Percentiles rank a stretch among this genome's conserved stretches.
These are phyloP conservation scores for Fusarium newnesense DNA, from an alignment of 2,329 filamentous ascomycete genomes.

Conservation along the genomic window DNA sequence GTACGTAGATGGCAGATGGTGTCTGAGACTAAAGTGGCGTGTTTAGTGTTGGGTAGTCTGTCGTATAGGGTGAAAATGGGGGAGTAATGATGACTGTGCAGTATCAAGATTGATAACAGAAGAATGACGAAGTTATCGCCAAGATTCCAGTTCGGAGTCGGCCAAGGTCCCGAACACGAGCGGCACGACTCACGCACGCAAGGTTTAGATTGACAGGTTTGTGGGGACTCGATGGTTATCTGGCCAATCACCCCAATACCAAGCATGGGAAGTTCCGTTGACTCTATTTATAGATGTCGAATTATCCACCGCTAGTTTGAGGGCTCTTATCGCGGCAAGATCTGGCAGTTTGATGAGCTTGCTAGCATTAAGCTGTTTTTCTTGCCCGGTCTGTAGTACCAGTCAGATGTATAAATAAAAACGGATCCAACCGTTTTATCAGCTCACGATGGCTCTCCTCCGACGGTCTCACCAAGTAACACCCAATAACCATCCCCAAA, in stretches of 20 bases:
- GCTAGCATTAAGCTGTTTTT: too few relatives aligned
- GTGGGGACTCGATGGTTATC: background rate
- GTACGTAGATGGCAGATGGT: too few relatives aligned
- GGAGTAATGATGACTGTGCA: too few relatives aligned
- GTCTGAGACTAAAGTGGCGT: background rate
- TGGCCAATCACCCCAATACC: rapidly evolving
- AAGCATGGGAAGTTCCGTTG: background rate
- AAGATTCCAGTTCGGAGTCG: background rate
- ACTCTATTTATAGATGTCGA: background rate
- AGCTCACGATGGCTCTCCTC: background rate
- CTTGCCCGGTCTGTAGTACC: too few relatives aligned
- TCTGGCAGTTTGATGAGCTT: too few relatives aligned
- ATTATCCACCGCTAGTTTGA: background rate
- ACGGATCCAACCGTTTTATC: background rate
- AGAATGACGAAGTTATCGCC: background rate
- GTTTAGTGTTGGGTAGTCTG: rapidly evolving
- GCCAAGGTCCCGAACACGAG: background rate
- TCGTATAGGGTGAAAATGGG: too few relatives aligned
- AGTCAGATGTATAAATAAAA: background rate
- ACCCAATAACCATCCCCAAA: background rate
- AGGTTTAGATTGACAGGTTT: background rate
- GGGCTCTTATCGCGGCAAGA: background rate
- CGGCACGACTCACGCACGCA: background rate
- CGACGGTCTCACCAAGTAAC: background rate
- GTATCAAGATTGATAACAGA: background rate